Base-by-base conservation (phyloP, 306 rosid species). In the Argentina anserina region DNA sequence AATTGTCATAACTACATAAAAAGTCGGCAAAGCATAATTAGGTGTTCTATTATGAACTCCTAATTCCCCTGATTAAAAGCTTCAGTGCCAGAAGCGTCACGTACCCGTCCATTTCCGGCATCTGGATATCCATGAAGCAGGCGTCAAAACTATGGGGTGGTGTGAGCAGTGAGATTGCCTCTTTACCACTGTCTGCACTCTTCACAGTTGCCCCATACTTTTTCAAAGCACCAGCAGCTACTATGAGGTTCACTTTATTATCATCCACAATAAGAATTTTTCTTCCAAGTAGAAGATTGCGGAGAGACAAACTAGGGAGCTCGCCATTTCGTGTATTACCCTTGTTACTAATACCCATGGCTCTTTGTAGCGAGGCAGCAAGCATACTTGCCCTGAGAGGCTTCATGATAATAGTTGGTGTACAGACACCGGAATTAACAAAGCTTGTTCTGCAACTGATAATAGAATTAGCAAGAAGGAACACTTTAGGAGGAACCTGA, bases 31-130 rank as follows among this genome's bases (percentile, higher is more conserved):
- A 58, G 37, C 10, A 58, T 58, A 4, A 13, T 5, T 29, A 60
- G n/a, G n/a, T n/a, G n/a, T n/a, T n/a, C n/a, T n/a, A n/a, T n/a
- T n/a, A n/a, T n/a, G n/a, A n/a, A n/a, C n/a, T n/a, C n/a, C n/a
- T n/a, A n/a, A n/a, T n/a, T n/a, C 15, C 25, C 29, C 28, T 41
- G 1, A 59, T 34, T 9, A 73, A 29, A 73, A 49, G 37, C 29
- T 47, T 45, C 23, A 41, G 70, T 39, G 72, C 13, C 49, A 64
- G 20, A 67, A 3, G 23, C 21, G 81, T 17, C 56, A 77, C 96
- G 65, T 84, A 94, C 99, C 99, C 99, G 29, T 94, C 96, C 95
- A 94, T 94, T 79, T 84, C 96, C 2, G 99, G 99, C 99, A 94
- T 94, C 81, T 94, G 97, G 67, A 94, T 88, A 80, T 94, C 99